Evolutionary conservation across 306 rosid species (phyloP), one percentile per base, ranked within the genome.

Genomic region (Glycine soja): DNA sequence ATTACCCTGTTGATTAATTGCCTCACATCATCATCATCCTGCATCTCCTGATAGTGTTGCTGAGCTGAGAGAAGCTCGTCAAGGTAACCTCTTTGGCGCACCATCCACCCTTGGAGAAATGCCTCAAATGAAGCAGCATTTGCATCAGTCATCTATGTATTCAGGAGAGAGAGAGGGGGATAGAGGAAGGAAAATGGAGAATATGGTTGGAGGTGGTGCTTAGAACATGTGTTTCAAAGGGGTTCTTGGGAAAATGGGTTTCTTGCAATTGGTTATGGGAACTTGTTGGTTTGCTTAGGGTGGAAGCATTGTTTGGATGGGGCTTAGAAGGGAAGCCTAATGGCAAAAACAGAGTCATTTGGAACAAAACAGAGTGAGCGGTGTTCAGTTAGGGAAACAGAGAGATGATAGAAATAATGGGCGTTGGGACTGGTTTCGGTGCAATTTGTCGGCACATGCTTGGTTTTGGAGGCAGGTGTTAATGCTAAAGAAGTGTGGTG

Each of bases 81-180:
- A 4, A 89, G 86, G 80, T 76, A 85, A 15, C 78, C 79, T 36
- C 87, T 89, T 53, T 93, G 99, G 4, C 93, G 90, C 8, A 83
- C 83, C 52, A 89, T 68, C 99, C 97, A 95, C 0, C 82, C 89
- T 50, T 90, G 88, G 13, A 88, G 64, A 66, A 95, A 95, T 11
- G 74, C 67, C 46, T 83, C 81, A 57, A 95, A 90, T 4, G 87
- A 81, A 42, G 76, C 81, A 15, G 42, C 90, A 81, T 84, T 79
- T 74, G 75, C 80, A 47, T 84, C 86, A 78, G 78, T 75, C 88
- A 87, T 81, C 68, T 69, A 18, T 65, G 53, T 40, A 53, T 58
- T 74, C 42, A 30, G 38, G 19, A 48, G 57, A 34, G 46, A 40
- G 43, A 6, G 48, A 38, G 43, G 0, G 43, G 5, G 34, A 66